phyloP scores from a whole-genome alignment of 169 alveolate species.

The Plasmodium chabaudi region DNA sequence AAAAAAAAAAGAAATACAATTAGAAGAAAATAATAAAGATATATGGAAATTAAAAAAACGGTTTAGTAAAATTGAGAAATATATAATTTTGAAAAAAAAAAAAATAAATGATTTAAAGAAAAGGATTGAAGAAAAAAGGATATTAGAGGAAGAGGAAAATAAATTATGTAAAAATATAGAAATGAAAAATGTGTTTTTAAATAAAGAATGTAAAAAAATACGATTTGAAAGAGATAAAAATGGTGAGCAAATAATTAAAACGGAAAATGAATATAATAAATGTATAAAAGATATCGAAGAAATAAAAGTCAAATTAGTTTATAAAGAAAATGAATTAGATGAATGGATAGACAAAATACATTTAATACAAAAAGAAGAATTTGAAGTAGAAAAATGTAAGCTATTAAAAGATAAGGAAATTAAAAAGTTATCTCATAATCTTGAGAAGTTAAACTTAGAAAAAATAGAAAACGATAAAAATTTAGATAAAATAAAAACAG shows the following conservation, averaged over 20 bases:
- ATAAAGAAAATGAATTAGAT: slow-evolving; percentile 51
- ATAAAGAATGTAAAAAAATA: slow-evolving; percentile 28
- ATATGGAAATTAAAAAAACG: slow-evolving; percentile 49
- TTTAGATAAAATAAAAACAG: slow-evolving; percentile 16
- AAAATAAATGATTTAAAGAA: slow-evolving; percentile 12
- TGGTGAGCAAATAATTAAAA: slow-evolving; percentile 23
- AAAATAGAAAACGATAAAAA: slow-evolving; percentile 53
- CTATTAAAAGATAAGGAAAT: slow-evolving; percentile 56
- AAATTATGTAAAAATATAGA: slow-evolving; percentile 15
- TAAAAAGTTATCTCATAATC: slow-evolving; percentile 20
- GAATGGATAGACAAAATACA: slow-evolving; percentile 26
- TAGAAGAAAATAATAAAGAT: slow-evolving; percentile 42
- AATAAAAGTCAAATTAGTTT: slow-evolving; percentile 28
- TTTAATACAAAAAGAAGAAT: slow-evolving; percentile 57
- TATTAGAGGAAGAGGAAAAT: slow-evolving; percentile 16
- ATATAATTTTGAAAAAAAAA: slow-evolving; percentile 21
- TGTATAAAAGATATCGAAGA: slow-evolving; percentile 47
- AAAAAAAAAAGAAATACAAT: slow-evolving; percentile 27
- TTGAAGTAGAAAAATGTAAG: slow-evolving; percentile 41
- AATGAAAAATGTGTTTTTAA: slow-evolving; percentile 29
- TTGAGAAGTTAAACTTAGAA: slow-evolving; percentile 22
- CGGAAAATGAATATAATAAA: slow-evolving; percentile 19
- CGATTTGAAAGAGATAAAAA: slow-evolving; percentile 48
- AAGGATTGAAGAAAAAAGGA: slow-evolving; percentile 41
- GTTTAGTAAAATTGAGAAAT: slow-evolving; percentile 30